A percentile compares a stretch with the other conserved stretches of the same genome.
phyloP scores from a whole-genome alignment of 1,139 yeast genomes.

The Blastobotrys ciferrii region DNA sequence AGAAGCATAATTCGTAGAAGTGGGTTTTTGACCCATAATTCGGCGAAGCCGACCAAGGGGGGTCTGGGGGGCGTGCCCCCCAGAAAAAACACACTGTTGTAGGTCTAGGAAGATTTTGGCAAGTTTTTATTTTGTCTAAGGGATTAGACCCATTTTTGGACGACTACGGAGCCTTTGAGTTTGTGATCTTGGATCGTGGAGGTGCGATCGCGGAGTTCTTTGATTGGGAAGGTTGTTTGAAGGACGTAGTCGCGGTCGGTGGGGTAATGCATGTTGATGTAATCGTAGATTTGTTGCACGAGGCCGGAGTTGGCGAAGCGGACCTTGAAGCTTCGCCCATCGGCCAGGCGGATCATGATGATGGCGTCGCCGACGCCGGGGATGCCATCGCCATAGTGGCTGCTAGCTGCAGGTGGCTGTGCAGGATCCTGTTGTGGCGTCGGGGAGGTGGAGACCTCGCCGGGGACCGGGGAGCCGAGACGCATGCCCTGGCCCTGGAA shows the following conservation, averaged over 20 bases:
- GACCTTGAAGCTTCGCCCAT: constrained; percentile 68
- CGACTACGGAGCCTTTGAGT: constrained; percentile 79
- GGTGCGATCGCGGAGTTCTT: constrained; percentile 59
- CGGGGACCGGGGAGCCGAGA: constrained; percentile 86
- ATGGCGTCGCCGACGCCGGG: constrained; percentile 59
- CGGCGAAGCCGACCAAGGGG: too few species aligned
- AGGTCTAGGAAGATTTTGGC: too few species aligned
- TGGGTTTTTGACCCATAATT: too few species aligned
- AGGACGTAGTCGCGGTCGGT: constrained; percentile 59
- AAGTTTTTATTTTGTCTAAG: too few species aligned
- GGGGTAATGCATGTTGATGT: constrained; percentile 51
- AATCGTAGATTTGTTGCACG: constrained; percentile 66
- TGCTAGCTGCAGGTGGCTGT: constrained; percentile 2
- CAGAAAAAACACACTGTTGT: too few species aligned
- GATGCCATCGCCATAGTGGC: constrained; percentile 24
- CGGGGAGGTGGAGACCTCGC: constrained; percentile 43
- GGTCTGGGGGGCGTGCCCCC: too few species aligned
- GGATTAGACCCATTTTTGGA: constrained; percentile 48
- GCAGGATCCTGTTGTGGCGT: constrained; percentile 17
- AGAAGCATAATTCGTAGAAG: too few species aligned
- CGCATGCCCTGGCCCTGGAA: constrained; percentile 84
- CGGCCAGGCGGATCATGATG: constrained; percentile 82
- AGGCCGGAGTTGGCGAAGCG: constrained; percentile 54
- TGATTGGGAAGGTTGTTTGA: constrained; percentile 82
- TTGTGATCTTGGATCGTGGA: constrained; percentile 71